Evolutionary conservation across 2,329 filamentous ascomycete species (phyloP).

Genomic region (Aspergillus fischeri): DNA sequence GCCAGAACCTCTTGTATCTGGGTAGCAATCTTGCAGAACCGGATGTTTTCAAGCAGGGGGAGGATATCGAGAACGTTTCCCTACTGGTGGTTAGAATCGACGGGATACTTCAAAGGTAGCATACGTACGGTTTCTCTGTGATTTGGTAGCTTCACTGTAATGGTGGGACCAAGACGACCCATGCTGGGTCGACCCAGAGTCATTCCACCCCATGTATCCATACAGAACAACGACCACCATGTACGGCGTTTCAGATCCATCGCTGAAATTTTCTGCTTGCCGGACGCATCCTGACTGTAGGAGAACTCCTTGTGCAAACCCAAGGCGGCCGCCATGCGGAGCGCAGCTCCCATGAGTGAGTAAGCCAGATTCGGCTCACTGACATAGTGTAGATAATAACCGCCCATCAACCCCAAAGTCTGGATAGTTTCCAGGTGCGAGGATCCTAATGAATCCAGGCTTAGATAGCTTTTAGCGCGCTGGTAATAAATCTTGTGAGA

Average conservation of each 20-base stretch:
- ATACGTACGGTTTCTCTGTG: constrained; percentile 38
- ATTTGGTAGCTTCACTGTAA: constrained; percentile 61
- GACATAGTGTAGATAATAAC: constrained; percentile 74
- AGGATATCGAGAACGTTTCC: constrained; percentile 63
- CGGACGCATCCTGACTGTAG: constrained; percentile 41
- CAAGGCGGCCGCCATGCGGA: constrained; percentile 70
- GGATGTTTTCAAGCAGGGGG: constrained; percentile 70
- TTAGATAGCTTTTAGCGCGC: constrained; percentile 62
- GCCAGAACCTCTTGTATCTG: constrained; percentile 73
- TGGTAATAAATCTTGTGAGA: constrained; percentile 68
- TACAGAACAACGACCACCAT: constrained; percentile 71
- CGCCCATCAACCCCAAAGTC: constrained; percentile 66
- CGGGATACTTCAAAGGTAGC: constrained; percentile 31
- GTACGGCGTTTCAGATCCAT: constrained; percentile 62
- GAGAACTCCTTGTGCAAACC: constrained; percentile 65
- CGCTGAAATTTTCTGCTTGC: constrained; percentile 46
- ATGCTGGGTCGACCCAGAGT: constrained; percentile 68
- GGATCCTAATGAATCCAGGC: constrained; percentile 64
- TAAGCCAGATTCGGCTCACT: constrained; percentile 75
- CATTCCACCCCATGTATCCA: constrained; percentile 70
- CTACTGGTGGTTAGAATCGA: constrained; percentile 24
- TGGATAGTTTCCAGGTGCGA: constrained; percentile 71
- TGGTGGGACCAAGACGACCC: constrained; percentile 63
- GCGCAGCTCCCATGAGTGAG: constrained; percentile 64
- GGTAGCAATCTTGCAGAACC: constrained; percentile 75